phyloP scores from a whole-genome alignment of 2,329 filamentous ascomycete genomes.

The Fusarium newnesense region DNA sequence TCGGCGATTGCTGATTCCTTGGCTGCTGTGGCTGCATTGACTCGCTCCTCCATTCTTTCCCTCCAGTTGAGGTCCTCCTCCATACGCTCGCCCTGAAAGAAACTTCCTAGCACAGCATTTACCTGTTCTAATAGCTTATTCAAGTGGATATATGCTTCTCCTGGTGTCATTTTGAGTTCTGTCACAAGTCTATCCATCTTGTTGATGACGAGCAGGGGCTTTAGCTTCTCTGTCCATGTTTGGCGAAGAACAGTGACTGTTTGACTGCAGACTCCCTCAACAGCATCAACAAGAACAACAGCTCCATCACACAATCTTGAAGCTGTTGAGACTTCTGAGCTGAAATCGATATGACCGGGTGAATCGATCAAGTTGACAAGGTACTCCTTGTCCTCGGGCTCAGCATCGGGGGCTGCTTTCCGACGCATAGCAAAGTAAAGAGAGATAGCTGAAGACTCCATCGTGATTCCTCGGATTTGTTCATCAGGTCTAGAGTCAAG shows the following conservation, averaged over 20 bases:
- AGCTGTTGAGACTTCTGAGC: conserved; percentile 95
- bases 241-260: conserved; percentile 96
- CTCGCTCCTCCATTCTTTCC: conserved; percentile 87
- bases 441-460: conserved; percentile 99
- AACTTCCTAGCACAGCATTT: conserved; percentile 96
- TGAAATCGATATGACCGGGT: conserved; percentile 98
- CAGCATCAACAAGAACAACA: conserved; percentile 92
- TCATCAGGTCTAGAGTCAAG: conserved; percentile 96
- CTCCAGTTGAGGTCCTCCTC: conserved; percentile 97
- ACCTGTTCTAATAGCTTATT: conserved; percentile 93
- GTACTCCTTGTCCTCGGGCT: conserved; percentile 84
- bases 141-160: conserved; percentile 89
- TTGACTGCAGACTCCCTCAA: conserved; percentile 98
- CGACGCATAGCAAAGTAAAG: conserved; percentile 93
- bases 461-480: conserved; percentile 96
- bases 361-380: conserved; percentile 98
- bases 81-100: conserved; percentile 98
- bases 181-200: conserved; percentile 97
- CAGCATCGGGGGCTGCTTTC: conserved; percentile 73
- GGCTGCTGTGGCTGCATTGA: conserved; percentile 75
- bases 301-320: conserved; percentile 95
- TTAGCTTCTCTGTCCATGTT: conserved; percentile 94
- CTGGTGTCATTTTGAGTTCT: conserved; percentile 92
- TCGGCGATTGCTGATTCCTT: conserved; percentile 63
- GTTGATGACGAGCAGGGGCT: conserved; percentile 94